phyloP scores from a whole-genome alignment of 2,329 filamentous ascomycete species.

The Colletotrichum trifolii region DNA sequence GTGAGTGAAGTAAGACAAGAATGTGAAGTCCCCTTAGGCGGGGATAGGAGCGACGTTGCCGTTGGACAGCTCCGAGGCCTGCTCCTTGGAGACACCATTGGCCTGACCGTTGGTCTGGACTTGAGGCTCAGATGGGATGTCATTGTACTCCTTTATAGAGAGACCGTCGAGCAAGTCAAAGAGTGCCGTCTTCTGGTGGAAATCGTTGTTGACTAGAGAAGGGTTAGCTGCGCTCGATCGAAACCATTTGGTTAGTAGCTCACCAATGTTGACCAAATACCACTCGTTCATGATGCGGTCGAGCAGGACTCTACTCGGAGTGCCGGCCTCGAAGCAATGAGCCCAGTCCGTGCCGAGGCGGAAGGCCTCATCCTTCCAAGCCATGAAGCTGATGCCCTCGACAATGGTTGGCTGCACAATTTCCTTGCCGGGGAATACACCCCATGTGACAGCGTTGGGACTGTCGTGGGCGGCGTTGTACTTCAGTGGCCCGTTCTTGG shows the following conservation, averaged over 20 bases:
- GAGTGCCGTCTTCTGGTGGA: slow-evolving; percentile 84
- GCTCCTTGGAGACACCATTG: slow-evolving; percentile 35
- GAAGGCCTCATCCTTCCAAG: slow-evolving; percentile 99
- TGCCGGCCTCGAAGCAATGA: slow-evolving; percentile 83
- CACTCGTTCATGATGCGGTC: slow-evolving; percentile 87
- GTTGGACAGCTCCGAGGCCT: slow-evolving; percentile 35
- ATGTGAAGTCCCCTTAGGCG: slow-evolving; percentile 36
- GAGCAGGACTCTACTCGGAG: slow-evolving; percentile 82
- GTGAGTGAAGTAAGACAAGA: slow-evolving; percentile 37
- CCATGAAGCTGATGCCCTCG: slow-evolving; percentile 95
- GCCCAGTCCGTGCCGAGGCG: slow-evolving; percentile 93
- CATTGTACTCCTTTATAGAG: slow-evolving; percentile 69
- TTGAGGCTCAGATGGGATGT: slow-evolving; percentile 50
- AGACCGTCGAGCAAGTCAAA: slow-evolving; percentile 89
- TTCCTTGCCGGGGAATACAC: slow-evolving; percentile 98
- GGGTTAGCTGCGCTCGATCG: slow-evolving; percentile 9
- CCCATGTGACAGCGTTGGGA: slow-evolving; percentile 99
- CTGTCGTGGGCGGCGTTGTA: slow-evolving; percentile 88
- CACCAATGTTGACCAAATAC: slow-evolving; percentile 95
- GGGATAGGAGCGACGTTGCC: slow-evolving; percentile 32
- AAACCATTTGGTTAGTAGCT: slow-evolving; percentile 46
- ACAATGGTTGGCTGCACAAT: slow-evolving; percentile 99
- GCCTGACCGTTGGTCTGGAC: slow-evolving; percentile 41
- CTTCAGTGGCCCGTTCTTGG: slow-evolving; percentile 79
- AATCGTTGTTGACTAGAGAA: slow-evolving; percentile 91